A percentile compares a stretch with the other conserved stretches of the same genome.
phyloP scores from a whole-genome alignment of 2,329 filamentous ascomycete species.

The Orbilia javanica region DNA sequence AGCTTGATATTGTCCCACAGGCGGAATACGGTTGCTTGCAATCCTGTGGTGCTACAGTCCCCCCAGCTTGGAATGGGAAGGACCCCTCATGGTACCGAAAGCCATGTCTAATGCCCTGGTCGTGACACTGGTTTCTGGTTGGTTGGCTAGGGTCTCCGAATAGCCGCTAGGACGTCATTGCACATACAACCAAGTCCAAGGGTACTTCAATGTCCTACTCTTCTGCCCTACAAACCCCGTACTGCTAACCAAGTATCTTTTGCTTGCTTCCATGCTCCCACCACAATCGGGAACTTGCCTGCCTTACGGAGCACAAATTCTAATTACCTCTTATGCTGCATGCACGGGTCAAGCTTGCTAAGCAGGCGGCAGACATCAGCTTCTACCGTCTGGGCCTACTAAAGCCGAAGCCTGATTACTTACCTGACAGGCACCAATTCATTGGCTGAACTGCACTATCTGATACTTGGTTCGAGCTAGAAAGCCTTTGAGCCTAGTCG shows the following conservation, averaged over 20 bases:
- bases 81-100: conserved; percentile 36
- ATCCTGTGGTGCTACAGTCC: background rate
- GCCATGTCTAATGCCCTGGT: conserved; percentile 30
- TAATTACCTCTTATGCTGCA: conserved; percentile 9
- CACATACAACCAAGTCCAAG: conserved; percentile 33
- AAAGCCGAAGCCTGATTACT: conserved; percentile 44
- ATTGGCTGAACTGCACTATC: background rate
- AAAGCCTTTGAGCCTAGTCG: conserved; percentile 1
- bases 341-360: conserved; percentile 25
- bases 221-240: conserved; percentile 5
- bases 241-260: background rate
- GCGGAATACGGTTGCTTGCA: background rate
- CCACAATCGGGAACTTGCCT: background rate
- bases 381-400: conserved; percentile 6
- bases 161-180: conserved; percentile 52
- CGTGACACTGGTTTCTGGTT: conserved; percentile 27
- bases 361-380: conserved; percentile 16
- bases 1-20: background rate
- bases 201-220: background rate
- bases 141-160: conserved; percentile 24
- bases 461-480: background rate
- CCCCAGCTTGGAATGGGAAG: conserved; percentile 28
- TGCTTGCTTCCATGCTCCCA: conserved; percentile 5
- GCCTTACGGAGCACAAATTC: background rate
- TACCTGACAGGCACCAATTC: conserved; percentile 12